Percentiles rank a stretch among this genome's conserved stretches.
Evolutionary conservation across 768 basidiomycete species (phyloP).

Genomic region (Mycena galopus): DNA sequence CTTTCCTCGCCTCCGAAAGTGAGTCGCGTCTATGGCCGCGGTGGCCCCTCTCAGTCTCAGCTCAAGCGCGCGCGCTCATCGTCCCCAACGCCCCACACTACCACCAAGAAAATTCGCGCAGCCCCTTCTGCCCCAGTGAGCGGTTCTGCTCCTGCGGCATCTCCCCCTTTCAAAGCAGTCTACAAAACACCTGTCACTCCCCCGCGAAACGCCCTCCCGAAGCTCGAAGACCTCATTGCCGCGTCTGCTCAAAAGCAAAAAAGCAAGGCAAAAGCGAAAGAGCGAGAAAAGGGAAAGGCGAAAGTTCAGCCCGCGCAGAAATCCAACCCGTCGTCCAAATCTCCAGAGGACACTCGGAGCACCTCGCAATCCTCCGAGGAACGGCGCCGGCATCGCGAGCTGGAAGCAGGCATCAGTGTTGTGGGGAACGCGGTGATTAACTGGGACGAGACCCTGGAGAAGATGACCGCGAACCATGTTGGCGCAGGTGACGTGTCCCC

Average conservation of each 20-base stretch:
- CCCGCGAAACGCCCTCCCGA: slow-evolving; percentile 25
- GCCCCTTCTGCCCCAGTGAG: not conserved
- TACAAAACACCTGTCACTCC: slow-evolving; percentile 26
- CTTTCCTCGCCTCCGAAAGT: slow-evolving; percentile 42
- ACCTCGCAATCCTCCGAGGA: not conserved
- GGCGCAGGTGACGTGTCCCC: slow-evolving; percentile 16
- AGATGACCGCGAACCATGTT: not conserved
- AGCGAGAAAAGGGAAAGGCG: not conserved
- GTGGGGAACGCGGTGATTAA: slow-evolving; percentile 25
- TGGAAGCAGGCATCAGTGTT: slow-evolving; percentile 8
- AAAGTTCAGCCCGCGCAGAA: not conserved
- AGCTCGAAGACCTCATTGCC: slow-evolving; percentile 30
- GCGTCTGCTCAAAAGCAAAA: slow-evolving; percentile 35
- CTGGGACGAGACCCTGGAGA: slow-evolving; percentile 23
- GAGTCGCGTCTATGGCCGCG: slow-evolving; percentile 37
- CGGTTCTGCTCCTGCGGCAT: slow-evolving; percentile 8
- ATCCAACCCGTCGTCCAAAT: slow-evolving; percentile 4
- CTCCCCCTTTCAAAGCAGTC: slow-evolving; percentile 2
- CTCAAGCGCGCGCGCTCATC: slow-evolving; percentile 30
- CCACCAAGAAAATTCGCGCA: slow-evolving; percentile 26
- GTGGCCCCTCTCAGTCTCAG: slow-evolving; percentile 1
- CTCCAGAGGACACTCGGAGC: not conserved
- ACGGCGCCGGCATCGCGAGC: not conserved
- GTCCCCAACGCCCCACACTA: slow-evolving; percentile 16
- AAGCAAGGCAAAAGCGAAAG: slow-evolving; percentile 28